Base-by-base conservation (phyloP, 768 basidiomycete species). In the Cyathus striatus region DNA sequence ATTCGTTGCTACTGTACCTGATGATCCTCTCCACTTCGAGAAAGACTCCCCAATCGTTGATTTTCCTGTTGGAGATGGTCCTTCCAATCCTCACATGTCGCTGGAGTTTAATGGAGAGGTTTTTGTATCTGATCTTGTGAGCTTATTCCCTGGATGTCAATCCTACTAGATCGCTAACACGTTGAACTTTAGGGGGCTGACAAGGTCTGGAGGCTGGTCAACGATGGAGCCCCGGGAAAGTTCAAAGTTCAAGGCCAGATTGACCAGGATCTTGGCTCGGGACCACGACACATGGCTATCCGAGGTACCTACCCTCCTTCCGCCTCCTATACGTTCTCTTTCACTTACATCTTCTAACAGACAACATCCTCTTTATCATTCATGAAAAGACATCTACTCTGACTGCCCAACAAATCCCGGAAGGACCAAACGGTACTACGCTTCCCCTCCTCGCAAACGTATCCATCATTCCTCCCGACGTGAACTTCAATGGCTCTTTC, bases 21-120 rank as follows among this genome's bases (percentile, higher is more conserved):
- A 47, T 13, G 68, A 76, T 46, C 61, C 62, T 1, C 48, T 66
- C 16, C 58, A 52, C 33, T 71, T 71, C 48, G 42, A 57, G 37
- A 57, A 41, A 33, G 53, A 57, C n/a, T 65, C 67, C 9, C 57
- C 64, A 2, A 52, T 69, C 1, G 70, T 76, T 53, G 60, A 68
- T 1, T 81, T 83, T 58, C 73, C 78, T 13, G 62, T 66, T 0
- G 63, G 72, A 9, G 61, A 57, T 2, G 61, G 58, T 4, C 58
- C 58, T 18, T 77, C 79, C 2, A 75, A 81, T 56, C 80, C 82
- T 6, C 82, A 84, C 58, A 80, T 79, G 79, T 68, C 74, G 9
- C 58, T 78, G 23, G 67, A 80, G 53, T 59, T 72, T 46, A 66
- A 66, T 6, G 54, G 50, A 1, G 82, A 83, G 49, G 57, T 83